phyloP scores from a whole-genome alignment of 441 rosid species.

The California macrophylla region DNA sequence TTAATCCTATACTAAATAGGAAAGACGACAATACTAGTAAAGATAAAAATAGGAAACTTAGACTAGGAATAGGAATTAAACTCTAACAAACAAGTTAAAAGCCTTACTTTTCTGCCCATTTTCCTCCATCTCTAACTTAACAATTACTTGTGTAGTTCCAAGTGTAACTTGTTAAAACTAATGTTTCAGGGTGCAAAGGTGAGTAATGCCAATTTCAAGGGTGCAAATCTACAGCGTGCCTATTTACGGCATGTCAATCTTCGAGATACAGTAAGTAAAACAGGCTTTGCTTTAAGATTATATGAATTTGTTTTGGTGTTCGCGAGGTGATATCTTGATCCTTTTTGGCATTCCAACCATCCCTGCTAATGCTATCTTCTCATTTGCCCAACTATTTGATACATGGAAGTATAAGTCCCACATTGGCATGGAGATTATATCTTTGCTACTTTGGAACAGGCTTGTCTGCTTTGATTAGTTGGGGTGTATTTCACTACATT shows the following conservation, averaged over 20 bases:
- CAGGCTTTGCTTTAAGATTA: neutral
- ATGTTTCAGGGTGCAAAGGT: conserved; percentile 67
- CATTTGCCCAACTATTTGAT: neutral
- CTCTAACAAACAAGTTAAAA: no score
- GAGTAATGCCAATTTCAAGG: conserved; percentile 67
- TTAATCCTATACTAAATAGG: no score
- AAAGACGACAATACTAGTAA: no score
- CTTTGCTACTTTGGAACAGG: neutral
- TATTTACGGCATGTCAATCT: conserved; percentile 76
- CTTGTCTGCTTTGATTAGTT: neutral
- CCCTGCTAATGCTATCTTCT: neutral
- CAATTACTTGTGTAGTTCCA: neutral
- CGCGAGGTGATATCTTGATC: neutral
- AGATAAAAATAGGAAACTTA: no score
- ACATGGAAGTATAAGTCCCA: neutral
- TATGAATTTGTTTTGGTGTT: neutral
- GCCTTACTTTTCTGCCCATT: neutral
- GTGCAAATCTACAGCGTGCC: conserved; percentile 87
- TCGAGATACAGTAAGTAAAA: conserved; percentile 58
- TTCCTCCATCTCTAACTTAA: neutral
- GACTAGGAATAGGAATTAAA: no score
- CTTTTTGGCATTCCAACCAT: neutral
- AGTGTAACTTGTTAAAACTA: conserved; percentile 6
- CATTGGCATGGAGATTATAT: neutral
- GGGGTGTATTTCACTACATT: neutral